Conservation (phyloP, 768 basidiomycete species). For the Exsudoporus frostii region DNA sequence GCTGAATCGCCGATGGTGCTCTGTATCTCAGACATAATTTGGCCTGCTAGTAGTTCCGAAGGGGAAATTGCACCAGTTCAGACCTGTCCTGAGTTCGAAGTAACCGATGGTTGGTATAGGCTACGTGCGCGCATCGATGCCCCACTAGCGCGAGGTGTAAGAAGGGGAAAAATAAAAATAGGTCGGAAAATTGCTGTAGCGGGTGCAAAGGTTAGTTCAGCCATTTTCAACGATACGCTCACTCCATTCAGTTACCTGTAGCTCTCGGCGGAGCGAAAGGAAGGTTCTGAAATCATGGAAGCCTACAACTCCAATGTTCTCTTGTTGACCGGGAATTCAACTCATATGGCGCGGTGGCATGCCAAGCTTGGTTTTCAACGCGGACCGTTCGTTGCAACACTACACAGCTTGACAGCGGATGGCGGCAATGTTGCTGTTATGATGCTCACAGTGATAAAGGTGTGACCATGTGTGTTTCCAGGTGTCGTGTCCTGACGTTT, state of each 20-base stretch:
- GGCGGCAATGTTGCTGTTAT: slow-evolving; percentile 76
- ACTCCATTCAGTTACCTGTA: slow-evolving; percentile 26
- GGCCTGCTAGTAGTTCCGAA: slow-evolving; percentile 40
- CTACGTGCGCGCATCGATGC: slow-evolving; percentile 74
- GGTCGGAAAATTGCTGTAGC: slow-evolving; percentile 83
- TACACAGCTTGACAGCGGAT: slow-evolving; percentile 75
- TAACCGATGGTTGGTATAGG: slow-evolving; percentile 98
- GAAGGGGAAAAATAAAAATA: slow-evolving; percentile 59
- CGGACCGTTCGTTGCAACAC: slow-evolving; percentile 65
- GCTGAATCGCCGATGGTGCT: slow-evolving; percentile 80
- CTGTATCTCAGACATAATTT: slow-evolving; percentile 72
- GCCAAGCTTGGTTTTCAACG: slow-evolving; percentile 77
- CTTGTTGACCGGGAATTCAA: slow-evolving; percentile 76
- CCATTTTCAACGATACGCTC: background rate
- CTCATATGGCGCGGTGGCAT: slow-evolving; percentile 86
- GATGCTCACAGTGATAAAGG: slow-evolving; percentile 72
- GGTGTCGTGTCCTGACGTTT: background rate
- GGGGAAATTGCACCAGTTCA: slow-evolving; percentile 38
- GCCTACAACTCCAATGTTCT: slow-evolving; percentile 69
- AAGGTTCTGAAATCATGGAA: slow-evolving; percentile 79
- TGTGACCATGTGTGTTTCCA: slow-evolving; percentile 21
- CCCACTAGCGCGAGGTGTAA: slow-evolving; percentile 67
- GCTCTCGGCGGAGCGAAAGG: slow-evolving; percentile 69
- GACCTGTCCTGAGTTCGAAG: slow-evolving; percentile 64
- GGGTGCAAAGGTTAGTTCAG: slow-evolving; percentile 67